Evolutionary conservation across 192 early-diverging fungal species (phyloP).

Genomic region (Linnemannia elongata): DNA sequence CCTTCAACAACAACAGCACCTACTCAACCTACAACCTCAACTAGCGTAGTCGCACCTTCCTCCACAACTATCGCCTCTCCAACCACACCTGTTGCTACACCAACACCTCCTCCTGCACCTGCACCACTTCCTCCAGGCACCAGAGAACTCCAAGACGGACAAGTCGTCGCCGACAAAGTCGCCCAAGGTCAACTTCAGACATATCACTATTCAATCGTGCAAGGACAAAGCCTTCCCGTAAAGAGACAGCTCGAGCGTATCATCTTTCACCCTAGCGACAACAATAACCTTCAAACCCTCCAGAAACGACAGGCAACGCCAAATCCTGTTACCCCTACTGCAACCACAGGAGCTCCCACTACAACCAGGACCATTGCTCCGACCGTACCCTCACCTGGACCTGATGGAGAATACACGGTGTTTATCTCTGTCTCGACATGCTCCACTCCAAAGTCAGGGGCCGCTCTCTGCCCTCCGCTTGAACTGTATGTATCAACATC

Average conservation of each 20-base stretch:
- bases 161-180: conserved; percentile 45
- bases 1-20: neutral
- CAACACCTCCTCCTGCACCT: conserved; percentile 23
- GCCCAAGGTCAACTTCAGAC: conserved; percentile 45
- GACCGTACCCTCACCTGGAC: conserved; percentile 25
- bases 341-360: conserved; percentile 7
- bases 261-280: conserved; percentile 30
- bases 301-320: conserved; percentile 2
- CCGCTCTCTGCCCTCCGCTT: conserved; percentile 20
- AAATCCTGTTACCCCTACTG: neutral
- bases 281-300: neutral
- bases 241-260: conserved; percentile 43
- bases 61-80: neutral
- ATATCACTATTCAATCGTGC: conserved; percentile 46
- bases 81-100: neutral
- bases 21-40: neutral
- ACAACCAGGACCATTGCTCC: conserved; percentile 39
- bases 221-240: conserved; percentile 32
- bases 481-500: conserved; percentile 38
- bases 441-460: conserved; percentile 24
- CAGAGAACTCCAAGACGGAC: conserved; percentile 37
- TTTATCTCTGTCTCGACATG: conserved; percentile 54
- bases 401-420: conserved; percentile 44
- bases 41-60: neutral
- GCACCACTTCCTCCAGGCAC: conserved; percentile 46